Base-by-base conservation (phyloP, 2,329 filamentous ascomycete genomes). In the Cladophialophora yegresii region DNA sequence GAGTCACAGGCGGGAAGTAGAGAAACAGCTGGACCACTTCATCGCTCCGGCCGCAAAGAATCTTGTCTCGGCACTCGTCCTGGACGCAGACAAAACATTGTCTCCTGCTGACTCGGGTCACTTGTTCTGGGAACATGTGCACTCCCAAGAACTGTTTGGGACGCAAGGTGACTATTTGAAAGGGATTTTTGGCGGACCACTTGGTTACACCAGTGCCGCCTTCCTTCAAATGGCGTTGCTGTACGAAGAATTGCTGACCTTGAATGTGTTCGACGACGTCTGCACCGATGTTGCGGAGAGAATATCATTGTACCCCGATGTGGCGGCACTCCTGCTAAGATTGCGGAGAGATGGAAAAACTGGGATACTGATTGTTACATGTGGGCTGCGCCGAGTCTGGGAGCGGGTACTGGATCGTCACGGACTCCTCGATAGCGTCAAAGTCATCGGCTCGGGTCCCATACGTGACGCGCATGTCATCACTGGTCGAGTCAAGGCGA, bases 81-180 rank as follows among this genome's bases (percentile, higher is more conserved):
- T 54, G 28, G 53, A 54, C 32, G 53, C 53, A n/a, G 53, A 54
- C 30, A 54, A 54, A 36, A 54, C 53, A 8, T 36, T 54, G 53
- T 54, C 53, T 36, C 13, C 53, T 22, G 28, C 53, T 22, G 53
- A 54, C 53, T 36, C 53, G 30, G 53, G 53, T 12, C 53, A 36
- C 26, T 54, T 47, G 20, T 47, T 47, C 43, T 47, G 43, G 43
- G 20, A 47, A n/a, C 43, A 47, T 13, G 13, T 47, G 2, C 16
- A 47, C 2, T n/a, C 20, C 43, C 10, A n/a, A n/a, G n/a, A n/a
- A n/a, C n/a, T n/a, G n/a, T n/a, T n/a, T n/a, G n/a, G n/a, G n/a
- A 4, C 43, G 20, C 9, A 32, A 20, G 22, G 10, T 3, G 53
- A 54, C n/a, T 30, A 32, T 4, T 54, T 54, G 53, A 36, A 16